Conservation (phyloP, 1,284 basidiomycete genomes). For the Puccinia novopanici region DNA sequence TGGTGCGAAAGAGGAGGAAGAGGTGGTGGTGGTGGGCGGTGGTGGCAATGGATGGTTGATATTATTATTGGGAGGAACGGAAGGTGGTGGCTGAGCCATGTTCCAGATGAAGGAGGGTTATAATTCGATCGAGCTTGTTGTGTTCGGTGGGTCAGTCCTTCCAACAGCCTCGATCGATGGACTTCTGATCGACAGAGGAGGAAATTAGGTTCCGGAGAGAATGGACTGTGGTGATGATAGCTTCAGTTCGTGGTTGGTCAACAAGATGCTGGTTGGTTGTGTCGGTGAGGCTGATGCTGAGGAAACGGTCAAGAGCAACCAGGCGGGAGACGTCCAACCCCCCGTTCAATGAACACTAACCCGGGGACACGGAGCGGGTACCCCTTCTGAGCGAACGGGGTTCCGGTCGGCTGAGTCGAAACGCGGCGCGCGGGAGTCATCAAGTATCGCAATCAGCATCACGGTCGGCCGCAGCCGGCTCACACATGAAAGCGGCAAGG, state of each 20-base stretch:
- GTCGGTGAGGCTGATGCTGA: too few species aligned
- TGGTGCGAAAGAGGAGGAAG: slow-evolving; percentile 33
- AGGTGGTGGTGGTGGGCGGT: slow-evolving; percentile 22
- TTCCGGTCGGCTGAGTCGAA: too few species aligned
- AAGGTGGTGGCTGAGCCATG: slow-evolving; percentile 31
- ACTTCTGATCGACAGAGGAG: neutral
- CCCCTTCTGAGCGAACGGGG: too few species aligned
- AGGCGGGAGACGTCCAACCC: too few species aligned
- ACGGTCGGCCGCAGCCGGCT: too few species aligned
- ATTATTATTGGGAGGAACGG: slow-evolving; percentile 15
- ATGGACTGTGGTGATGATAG: too few species aligned
- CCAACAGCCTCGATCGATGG: neutral
- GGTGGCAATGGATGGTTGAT: slow-evolving; percentile 29
- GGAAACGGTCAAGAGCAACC: neutral
- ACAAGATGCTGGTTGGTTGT: neutral
- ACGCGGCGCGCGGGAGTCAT: too few species aligned
- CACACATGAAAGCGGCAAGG: too few species aligned
- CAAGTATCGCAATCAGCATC: too few species aligned
- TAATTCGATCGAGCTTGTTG: neutral
- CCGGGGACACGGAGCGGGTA: too few species aligned
- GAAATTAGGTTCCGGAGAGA: too few species aligned
- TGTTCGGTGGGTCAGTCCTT: neutral
- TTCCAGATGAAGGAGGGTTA: neutral
- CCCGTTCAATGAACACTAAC: too few species aligned
- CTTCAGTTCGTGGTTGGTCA: neutral